These are phyloP conservation scores for Lichina pygmaea DNA, from an alignment of 495 filamentous ascomycete species.

Conservation along the genomic window DNA sequence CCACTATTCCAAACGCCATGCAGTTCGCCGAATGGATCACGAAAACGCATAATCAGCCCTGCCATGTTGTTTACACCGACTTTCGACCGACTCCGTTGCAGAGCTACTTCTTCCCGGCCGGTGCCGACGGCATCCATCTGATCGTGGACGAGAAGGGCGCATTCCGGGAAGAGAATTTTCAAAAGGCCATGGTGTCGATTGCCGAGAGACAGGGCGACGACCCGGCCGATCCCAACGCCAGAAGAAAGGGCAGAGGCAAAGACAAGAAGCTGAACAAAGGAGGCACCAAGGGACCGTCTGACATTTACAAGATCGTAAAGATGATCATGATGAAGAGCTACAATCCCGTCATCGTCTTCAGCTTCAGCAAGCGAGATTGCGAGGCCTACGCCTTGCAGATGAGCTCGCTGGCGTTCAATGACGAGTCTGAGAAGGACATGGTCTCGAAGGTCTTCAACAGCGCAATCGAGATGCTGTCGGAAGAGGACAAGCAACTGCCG, in stretches of 20 bases:
- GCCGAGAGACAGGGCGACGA: constrained; percentile 74
- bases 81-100: constrained; percentile 90
- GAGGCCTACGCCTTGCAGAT: constrained; percentile 66
- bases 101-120: constrained; percentile 91
- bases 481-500: constrained; percentile 63
- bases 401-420: constrained; percentile 77
- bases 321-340: constrained; percentile 95
- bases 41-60: constrained; percentile 88
- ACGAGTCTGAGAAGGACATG: constrained; percentile 87
- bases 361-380: constrained; percentile 92
- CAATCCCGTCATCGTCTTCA: constrained; percentile 97
- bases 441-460: constrained; percentile 80
- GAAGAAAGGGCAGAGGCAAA: constrained; percentile 61
- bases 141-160: constrained; percentile 88
- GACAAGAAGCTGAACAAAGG: constrained; percentile 80
- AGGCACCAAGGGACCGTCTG: constrained; percentile 39
- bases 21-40: constrained; percentile 98
- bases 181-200: constrained; percentile 73
- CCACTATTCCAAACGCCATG: constrained; percentile 98
- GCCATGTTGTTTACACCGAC: constrained; percentile 96
- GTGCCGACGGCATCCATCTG: constrained; percentile 77
- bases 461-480: constrained; percentile 67
- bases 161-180: constrained; percentile 92
- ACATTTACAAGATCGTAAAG: constrained; percentile 90
- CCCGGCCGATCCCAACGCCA: constrained; percentile 46